Evolutionary conservation across 805 yeast genomes (phyloP), one percentile per base, ranked within the genome.

Genomic region (Nakazawaea pomicola): DNA sequence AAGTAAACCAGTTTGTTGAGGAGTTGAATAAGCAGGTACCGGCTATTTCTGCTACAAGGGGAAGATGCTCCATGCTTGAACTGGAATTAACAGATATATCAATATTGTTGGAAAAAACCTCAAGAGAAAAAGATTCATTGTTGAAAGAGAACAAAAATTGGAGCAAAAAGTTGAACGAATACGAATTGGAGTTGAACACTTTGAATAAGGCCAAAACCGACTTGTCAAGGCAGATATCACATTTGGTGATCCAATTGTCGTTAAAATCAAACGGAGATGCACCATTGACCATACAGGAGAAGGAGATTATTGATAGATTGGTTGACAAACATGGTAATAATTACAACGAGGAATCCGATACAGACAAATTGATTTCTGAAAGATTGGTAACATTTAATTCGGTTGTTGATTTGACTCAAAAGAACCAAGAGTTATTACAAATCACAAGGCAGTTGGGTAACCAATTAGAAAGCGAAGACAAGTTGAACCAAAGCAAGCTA

Each of bases 1-100:
- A 87, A 57, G 67, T 90, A 44, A 82, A 83, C 50, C 66, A 70
- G 1, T 79, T 91, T 49, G 77, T 89, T 24, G 68, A 70, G 15
- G 96, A 89, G 57, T 65, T 90, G 46, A 95, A 88, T 52, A 69
- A 74, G 23, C 80, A 84, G 52, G 79, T 86, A 41, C 97, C 98
- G 0, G 65, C 81, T 2, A 72, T 91, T 35, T 75, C 66, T 61
- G 81, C 79, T 39, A 83, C 80, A 51, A 79, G 70, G 60, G 76
- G 73, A 41, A 75, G 74, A 60, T 68, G 88, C 50, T 56, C 67
- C 48, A 57, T 69, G 38, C 52, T 83, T 51, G 78, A 85, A 65
- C 56, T 69, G 45, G 79, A 77, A 53, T 53, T 82, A 55, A 53
- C 68, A 38, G 72, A 79, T 51, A 49, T 87, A 54, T 61, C 80